Conservation (phyloP, 345 rosid species). For the Melaleuca alternifolia region DNA sequence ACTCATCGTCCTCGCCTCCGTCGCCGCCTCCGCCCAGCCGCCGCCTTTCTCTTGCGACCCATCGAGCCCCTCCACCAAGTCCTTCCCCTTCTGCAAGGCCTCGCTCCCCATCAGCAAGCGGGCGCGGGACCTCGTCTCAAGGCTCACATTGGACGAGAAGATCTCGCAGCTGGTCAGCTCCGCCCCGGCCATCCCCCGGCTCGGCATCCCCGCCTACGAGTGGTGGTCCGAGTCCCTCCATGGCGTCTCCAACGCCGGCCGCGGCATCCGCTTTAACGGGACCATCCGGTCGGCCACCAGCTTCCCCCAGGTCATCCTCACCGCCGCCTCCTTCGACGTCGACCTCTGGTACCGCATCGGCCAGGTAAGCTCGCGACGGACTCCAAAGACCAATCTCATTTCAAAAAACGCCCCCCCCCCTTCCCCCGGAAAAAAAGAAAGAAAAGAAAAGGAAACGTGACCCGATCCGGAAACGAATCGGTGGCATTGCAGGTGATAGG, state of each 20-base stretch:
- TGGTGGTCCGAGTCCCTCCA: constrained; percentile 99
- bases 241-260: constrained; percentile 47
- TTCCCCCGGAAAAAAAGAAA: neutral
- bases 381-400: neutral
- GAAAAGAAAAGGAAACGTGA: neutral
- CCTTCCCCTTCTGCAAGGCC: constrained; percentile 45
- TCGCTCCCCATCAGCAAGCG: constrained; percentile 41
- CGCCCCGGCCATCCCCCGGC: constrained; percentile 59
- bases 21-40: neutral
- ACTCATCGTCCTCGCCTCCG: neutral
- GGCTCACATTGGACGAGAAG: constrained; percentile 72
- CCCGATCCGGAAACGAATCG: neutral
- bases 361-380: constrained; percentile 21
- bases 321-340: constrained; percentile 71
- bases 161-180: constrained; percentile 67
- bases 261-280: constrained; percentile 50
- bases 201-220: constrained; percentile 67
- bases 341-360: constrained; percentile 82
- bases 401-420: neutral
- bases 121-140: constrained; percentile 58
- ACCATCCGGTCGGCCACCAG: constrained; percentile 59
- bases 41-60: constrained; percentile 60
- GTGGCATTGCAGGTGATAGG: constrained; percentile 28
- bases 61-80: constrained; percentile 29
- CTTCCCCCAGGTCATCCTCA: constrained; percentile 82